Base-by-base conservation (phyloP, 306 rosid species). In the Arachis stenosperma region DNA sequence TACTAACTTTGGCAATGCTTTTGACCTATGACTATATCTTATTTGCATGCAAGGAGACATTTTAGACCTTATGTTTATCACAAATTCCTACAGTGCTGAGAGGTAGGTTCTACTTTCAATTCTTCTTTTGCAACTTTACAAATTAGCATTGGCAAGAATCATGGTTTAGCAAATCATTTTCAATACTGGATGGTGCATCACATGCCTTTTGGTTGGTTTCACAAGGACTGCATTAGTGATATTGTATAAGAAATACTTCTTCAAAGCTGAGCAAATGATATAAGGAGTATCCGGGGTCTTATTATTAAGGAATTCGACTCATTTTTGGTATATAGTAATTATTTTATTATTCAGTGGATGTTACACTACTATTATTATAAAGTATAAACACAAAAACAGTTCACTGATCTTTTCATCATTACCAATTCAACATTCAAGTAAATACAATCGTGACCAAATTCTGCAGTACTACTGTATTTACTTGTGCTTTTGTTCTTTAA, bases 41-140 rank as follows among this genome's bases (percentile, higher is more conserved):
- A 50, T 59, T 37, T 27, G 69, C 17, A 33, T 17, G 59, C 15
- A 8, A 41, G 33, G 55, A 59, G 43, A 54, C 46, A 51, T 55
- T 27, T 54, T 41, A 58, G 39, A 67, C 51, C 63, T 52, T 42
- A 8, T 59, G 56, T 47, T 57, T 44, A 70, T 48, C 76, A 40
- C 50, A 74, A 17, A 17, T 61, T 93, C 98, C 46, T 90, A 58
- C 84, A 84, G 83, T 65, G 87, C 93, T 62, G 93, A 88, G 84
- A 90, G 97, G 98, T 93, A 78, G 71, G 82, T 78, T 69, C 75
- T 67, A 53, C 68, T 62, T 54, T 76, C 69, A 69, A 43, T 4
- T 76, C 64, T 64, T 62, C 73, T 60, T 58, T 65, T 78, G 44
- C 67, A 46, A 56, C 63, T 17, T 62, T 51, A 55, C 72, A 54